Percentiles rank a stretch among this genome's conserved stretches.
Evolutionary conservation across 2,329 filamentous ascomycete genomes (phyloP).

Genomic region (Trichophyton verrucosum): DNA sequence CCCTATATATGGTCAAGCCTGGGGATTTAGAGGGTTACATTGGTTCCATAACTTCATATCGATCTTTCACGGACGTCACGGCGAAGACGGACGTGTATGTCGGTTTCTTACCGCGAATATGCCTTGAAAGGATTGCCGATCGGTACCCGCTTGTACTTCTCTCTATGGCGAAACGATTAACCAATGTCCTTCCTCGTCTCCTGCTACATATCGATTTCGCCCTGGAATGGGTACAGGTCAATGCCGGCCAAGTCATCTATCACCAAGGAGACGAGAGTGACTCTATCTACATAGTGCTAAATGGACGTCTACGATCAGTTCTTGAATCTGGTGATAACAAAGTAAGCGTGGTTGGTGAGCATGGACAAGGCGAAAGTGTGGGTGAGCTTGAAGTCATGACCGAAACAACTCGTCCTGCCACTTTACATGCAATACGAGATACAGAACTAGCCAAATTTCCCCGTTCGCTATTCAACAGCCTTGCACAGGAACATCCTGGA

Average conservation of each 20-base stretch:
- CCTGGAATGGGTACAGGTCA: slow-evolving; percentile 94
- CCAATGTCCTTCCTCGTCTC: slow-evolving; percentile 72
- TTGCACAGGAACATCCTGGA: slow-evolving; percentile 90
- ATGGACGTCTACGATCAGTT: slow-evolving; percentile 76
- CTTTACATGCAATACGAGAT: slow-evolving; percentile 87
- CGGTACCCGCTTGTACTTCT: slow-evolving; percentile 81
- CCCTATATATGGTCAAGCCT: slow-evolving; percentile 82
- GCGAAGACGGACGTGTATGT: slow-evolving; percentile 98
- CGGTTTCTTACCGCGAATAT: slow-evolving; percentile 74
- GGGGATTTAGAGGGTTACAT: slow-evolving; percentile 90
- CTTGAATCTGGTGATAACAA: slow-evolving; percentile 69
- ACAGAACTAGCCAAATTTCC: slow-evolving; percentile 95
- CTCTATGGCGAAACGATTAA: slow-evolving; percentile 91
- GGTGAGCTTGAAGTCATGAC: slow-evolving; percentile 95
- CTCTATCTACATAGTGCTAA: slow-evolving; percentile 94
- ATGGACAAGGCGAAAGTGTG: slow-evolving; percentile 92
- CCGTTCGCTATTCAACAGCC: slow-evolving; percentile 89
- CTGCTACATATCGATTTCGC: slow-evolving; percentile 97
- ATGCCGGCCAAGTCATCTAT: slow-evolving; percentile 87
- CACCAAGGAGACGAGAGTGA: slow-evolving; percentile 92
- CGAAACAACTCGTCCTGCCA: slow-evolving; percentile 79
- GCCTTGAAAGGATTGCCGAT: slow-evolving; percentile 84
- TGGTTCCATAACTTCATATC: slow-evolving; percentile 83
- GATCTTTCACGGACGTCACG: slow-evolving; percentile 91
- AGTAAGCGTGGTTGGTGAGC: slow-evolving; percentile 80